A percentile compares a stretch with the other conserved stretches of the same genome.
Evolutionary conservation across 257 asterid genomes (phyloP).

Genomic region (Thymus mandschuricus): DNA sequence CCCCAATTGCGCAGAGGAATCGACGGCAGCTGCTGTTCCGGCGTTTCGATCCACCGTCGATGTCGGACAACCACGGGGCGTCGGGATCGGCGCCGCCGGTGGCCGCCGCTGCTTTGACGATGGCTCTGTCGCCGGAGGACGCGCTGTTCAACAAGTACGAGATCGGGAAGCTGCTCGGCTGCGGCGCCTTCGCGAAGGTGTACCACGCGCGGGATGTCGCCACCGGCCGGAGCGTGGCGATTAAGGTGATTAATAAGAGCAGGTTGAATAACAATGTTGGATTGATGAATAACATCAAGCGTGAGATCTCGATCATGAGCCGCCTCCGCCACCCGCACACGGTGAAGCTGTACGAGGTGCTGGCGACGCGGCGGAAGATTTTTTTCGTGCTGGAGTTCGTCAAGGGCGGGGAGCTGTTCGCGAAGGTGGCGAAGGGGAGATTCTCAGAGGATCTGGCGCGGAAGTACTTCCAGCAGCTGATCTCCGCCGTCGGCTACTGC

Average conservation of each 20-base stretch:
- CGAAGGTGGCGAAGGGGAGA: constrained; percentile 65
- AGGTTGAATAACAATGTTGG: constrained; percentile 38
- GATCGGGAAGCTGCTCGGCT: constrained; percentile 81
- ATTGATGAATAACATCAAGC: constrained; percentile 55
- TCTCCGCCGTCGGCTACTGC: constrained; percentile 77
- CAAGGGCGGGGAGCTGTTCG: constrained; percentile 86
- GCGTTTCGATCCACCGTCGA: constrained; percentile 25
- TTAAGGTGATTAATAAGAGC: constrained; percentile 70
- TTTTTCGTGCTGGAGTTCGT: constrained; percentile 78
- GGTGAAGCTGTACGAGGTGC: constrained; percentile 69
- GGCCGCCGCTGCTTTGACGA: constrained; percentile 26
- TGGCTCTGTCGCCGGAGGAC: constrained; percentile 38
- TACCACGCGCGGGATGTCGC: constrained; percentile 74
- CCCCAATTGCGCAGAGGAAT: not conserved
- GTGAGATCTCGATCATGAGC: constrained; percentile 78
- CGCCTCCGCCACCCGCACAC: constrained; percentile 63
- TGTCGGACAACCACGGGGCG: constrained; percentile 53
- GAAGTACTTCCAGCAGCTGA: constrained; percentile 77
- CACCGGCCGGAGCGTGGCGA: constrained; percentile 76
- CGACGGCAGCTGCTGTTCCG: not conserved
- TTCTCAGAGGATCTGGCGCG: constrained; percentile 68
- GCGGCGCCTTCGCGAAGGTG: constrained; percentile 95
- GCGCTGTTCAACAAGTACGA: constrained; percentile 81
- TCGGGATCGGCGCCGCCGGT: constrained; percentile 30
- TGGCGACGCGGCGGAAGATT: constrained; percentile 75